Conservation (phyloP, 768 basidiomycete species). For the Boletellus sp. region DNA sequence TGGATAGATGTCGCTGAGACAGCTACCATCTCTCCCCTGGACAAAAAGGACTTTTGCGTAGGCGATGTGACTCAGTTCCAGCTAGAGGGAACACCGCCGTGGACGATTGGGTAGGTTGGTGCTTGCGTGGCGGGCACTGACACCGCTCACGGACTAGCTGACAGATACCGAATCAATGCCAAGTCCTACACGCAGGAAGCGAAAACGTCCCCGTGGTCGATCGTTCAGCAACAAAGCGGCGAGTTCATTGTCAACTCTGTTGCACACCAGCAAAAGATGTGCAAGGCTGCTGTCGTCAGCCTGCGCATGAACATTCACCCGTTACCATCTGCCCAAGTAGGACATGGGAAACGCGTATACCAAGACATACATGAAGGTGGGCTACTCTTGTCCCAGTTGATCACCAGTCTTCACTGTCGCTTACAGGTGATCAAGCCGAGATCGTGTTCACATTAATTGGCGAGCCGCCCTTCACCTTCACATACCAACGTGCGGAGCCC, state of each 20-base stretch:
- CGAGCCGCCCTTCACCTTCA: constrained; percentile 94
- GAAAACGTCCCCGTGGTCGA: constrained; percentile 79
- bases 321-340: constrained; percentile 85
- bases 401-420: neutral
- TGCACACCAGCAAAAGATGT: constrained; percentile 90
- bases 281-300: constrained; percentile 77
- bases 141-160: constrained; percentile 2
- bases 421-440: constrained; percentile 83
- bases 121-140: neutral
- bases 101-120: constrained; percentile 71
- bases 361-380: constrained; percentile 90
- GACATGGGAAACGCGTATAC: constrained; percentile 74
- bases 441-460: constrained; percentile 88
- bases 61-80: constrained; percentile 90
- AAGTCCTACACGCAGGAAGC: constrained; percentile 70
- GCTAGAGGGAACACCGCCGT: constrained; percentile 90
- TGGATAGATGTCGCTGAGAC: constrained; percentile 97
- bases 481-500: constrained; percentile 82
- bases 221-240: constrained; percentile 77
- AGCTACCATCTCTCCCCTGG: constrained; percentile 85
- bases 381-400: neutral
- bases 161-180: constrained; percentile 78
- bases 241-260: constrained; percentile 84
- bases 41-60: constrained; percentile 80
- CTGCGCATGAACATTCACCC: constrained; percentile 71